A percentile compares a stretch with the other conserved stretches of the same genome.
phyloP scores from a whole-genome alignment of 495 filamentous ascomycete genomes.

The Penicillium diatomitis region DNA sequence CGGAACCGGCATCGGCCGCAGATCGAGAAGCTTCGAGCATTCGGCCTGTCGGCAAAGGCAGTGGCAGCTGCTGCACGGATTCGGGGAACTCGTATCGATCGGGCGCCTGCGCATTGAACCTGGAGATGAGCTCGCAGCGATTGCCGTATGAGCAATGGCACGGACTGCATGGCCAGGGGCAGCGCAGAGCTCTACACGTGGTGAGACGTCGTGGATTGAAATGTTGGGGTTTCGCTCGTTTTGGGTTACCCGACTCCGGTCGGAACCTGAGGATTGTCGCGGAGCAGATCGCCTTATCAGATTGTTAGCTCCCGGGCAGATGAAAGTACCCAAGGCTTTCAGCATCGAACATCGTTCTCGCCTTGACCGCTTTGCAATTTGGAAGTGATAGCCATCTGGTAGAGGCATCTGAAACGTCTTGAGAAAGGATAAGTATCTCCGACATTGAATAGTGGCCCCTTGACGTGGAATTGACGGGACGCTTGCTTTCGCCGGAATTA shows the following conservation, averaged over 20 bases:
- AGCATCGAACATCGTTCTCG: too few species aligned
- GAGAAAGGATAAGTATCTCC: too few species aligned
- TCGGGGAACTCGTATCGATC: slow-evolving; percentile 6
- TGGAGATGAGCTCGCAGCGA: slow-evolving; percentile 24
- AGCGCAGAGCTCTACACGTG: slow-evolving; percentile 15
- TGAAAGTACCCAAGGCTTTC: too few species aligned
- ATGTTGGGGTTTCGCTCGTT: not conserved
- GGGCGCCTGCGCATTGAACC: slow-evolving; percentile 14
- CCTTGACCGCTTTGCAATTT: too few species aligned
- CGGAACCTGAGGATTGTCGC: not conserved
- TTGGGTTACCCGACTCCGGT: not conserved
- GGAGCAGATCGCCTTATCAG: slow-evolving; percentile 9
- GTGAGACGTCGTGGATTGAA: slow-evolving; percentile 2
- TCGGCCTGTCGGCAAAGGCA: slow-evolving; percentile 12
- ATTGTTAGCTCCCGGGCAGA: not conserved
- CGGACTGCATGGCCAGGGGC: slow-evolving; percentile 32
- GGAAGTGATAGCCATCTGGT: too few species aligned
- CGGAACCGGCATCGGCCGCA: slow-evolving; percentile 36
- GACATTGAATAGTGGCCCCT: too few species aligned
- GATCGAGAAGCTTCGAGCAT: slow-evolving; percentile 25
- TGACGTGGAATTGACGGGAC: too few species aligned
- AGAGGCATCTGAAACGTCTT: too few species aligned
- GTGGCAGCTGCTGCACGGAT: slow-evolving; percentile 19
- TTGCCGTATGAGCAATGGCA: slow-evolving; percentile 35
- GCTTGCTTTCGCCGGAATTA: too few species aligned